phyloP scores from a whole-genome alignment of 2,329 filamentous ascomycete species.

The Trematosphaeria pertusa region DNA sequence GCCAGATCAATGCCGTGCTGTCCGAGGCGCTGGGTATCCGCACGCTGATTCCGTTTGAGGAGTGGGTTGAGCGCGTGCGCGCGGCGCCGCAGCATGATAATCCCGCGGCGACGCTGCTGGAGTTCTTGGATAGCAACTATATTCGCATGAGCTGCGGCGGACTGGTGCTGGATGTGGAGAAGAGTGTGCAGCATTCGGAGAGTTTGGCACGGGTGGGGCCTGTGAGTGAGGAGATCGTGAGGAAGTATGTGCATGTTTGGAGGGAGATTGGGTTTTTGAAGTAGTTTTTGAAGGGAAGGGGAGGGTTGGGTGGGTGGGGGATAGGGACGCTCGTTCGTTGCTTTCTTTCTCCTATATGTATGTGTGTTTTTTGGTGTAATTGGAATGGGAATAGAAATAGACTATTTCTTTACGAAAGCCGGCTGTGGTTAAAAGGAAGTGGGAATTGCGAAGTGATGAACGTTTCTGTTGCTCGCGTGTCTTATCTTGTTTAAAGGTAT shows the following conservation, averaged over 20 bases:
- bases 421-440: no score
- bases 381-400: no score
- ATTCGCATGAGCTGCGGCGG: constrained; percentile 56
- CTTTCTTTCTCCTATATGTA: no score
- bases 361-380: no score
- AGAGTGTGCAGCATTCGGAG: constrained; percentile 46
- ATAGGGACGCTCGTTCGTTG: no score
- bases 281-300: no score
- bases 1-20: constrained; percentile 44
- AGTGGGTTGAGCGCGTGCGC: constrained; percentile 51
- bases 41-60: constrained; percentile 47
- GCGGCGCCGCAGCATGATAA: constrained; percentile 30
- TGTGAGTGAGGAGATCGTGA: constrained; percentile 13
- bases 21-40: constrained; percentile 37
- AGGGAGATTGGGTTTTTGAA: constrained; percentile 14
- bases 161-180: constrained; percentile 49
- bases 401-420: no score
- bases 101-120: constrained; percentile 39
- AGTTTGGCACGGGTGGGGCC: constrained; percentile 32
- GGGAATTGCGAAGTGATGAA: no score
- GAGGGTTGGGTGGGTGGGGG: no score
- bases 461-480: no score
- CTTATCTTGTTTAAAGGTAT: no score
- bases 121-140: constrained; percentile 46
- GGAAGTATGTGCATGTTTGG: constrained; percentile 17